Evolutionary conservation across 805 yeast genomes (phyloP).

Genomic region (Peterozyma xylosa): DNA sequence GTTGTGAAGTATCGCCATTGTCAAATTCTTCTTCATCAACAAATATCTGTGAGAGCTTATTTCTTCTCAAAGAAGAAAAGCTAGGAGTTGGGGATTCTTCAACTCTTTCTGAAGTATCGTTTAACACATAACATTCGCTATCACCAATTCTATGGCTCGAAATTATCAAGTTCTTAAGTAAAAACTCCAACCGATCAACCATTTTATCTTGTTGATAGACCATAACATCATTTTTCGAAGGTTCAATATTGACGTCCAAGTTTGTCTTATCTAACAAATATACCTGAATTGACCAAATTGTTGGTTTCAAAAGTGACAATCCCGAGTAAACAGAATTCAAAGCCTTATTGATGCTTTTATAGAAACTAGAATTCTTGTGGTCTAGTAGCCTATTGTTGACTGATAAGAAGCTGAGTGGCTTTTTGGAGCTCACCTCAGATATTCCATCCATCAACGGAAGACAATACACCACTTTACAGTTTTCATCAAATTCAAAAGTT

Average conservation of each 20-base stretch:
- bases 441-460: conserved; percentile 27
- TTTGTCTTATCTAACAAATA: neutral
- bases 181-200: conserved; percentile 10
- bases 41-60: no score
- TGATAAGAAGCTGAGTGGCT: conserved; percentile 18
- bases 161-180: no score
- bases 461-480: conserved; percentile 11
- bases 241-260: conserved; percentile 35
- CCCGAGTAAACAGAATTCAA: conserved; percentile 18
- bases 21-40: no score
- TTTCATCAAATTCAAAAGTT: neutral
- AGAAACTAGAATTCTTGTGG: conserved; percentile 2
- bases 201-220: conserved; percentile 16
- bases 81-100: no score
- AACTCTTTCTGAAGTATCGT: no score
- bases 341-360: conserved; percentile 15
- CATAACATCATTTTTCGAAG: conserved; percentile 33
- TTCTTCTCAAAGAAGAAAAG: no score
- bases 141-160: no score
- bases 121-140: no score
- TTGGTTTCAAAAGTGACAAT: conserved; percentile 19
- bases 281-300: conserved; percentile 21
- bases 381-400: conserved; percentile 27
- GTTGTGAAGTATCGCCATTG: no score
- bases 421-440: conserved; percentile 17